Evolutionary conservation across 2,329 filamentous ascomycete genomes (phyloP).

Genomic region (Cadophora luteo-olivacea): DNA sequence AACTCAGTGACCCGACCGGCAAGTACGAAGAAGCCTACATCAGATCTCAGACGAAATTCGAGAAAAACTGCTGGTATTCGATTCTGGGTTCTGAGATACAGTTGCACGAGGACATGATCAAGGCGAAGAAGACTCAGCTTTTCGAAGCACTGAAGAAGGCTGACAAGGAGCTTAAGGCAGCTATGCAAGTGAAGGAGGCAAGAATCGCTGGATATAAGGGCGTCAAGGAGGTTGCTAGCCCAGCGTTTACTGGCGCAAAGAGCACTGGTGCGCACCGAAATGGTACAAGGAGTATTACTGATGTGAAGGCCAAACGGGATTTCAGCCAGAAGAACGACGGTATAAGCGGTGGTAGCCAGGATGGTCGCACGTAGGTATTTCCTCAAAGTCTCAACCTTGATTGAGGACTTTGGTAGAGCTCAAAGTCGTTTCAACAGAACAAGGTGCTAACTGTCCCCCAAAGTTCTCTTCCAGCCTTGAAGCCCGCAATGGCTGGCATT

Average conservation of each 20-base stretch:
- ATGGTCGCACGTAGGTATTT: neutral
- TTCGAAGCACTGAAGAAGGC: neutral
- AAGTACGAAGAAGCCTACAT: neutral
- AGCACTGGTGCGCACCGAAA: neutral
- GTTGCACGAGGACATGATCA: neutral
- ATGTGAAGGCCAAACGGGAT: neutral
- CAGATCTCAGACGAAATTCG: neutral
- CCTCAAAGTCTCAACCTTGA: neutral
- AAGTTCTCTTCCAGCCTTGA: neutral
- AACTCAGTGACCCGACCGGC: neutral
- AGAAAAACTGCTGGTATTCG: slow-evolving; percentile 6
- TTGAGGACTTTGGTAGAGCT: neutral
- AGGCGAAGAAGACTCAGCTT: neutral
- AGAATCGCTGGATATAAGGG: neutral
- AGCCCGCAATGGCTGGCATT: neutral
- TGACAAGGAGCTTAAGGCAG: neutral
- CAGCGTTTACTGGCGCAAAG: neutral
- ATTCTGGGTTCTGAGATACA: slow-evolving; percentile 4
- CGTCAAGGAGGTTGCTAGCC: neutral
- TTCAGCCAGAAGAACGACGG: neutral
- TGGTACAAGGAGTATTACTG: too few species aligned
- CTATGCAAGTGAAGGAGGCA: neutral
- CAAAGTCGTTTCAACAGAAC: neutral
- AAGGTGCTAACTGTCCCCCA: neutral
- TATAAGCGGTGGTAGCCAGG: neutral